Base-by-base conservation (phyloP, 2,329 filamentous ascomycete genomes). In the Trichoderma afroharzianum region DNA sequence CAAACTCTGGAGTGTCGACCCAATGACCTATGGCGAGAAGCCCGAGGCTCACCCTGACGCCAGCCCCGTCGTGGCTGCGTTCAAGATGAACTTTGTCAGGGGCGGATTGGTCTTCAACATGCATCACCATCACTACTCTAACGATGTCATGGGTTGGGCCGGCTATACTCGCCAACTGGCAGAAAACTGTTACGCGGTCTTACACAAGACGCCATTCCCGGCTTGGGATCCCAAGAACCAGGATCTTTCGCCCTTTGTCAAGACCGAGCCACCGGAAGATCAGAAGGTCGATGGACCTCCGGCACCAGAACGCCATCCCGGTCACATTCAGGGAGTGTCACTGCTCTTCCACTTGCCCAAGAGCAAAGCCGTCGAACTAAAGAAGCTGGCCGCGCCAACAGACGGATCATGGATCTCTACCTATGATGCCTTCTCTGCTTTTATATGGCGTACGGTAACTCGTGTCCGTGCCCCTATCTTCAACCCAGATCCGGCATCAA, bases 21-120 rank as follows among this genome's bases (percentile, higher is more conserved):
- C 68, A 7, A 70, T 70, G 68, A 70, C 68, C 24, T 70, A 59
- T 15, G 69, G 61, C 2, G 59, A 58, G 61, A 67, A 71, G 15
- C 69, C 63, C 0, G 59, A 71, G 21, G 59, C 59, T 2, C n/a
- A 53, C 5, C 36, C 33, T 2, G 24, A 32, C 3, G 43, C 24
- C 6, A 11, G 4, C 1, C 68, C 68, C 1, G 21, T 12, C 26
- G 68, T 67, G 1, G 3, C 68, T 3, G 68, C 57, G 2, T 71
- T 71, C 50, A 66, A 71, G 33, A 36, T 68, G 26, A 71, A 66
- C 62, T 71, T 71, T 32, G 47, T 71, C 0, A 4, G 61, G 1
- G 69, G 63, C 0, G 69, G 69, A 4, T 3, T 71, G 32, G 32
- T 71, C 8, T 6, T 71, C 7, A 67, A 43, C 15, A 50, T 59